Base-by-base conservation (phyloP, 2,329 filamentous ascomycete genomes). In the Aspergillus intermedius region DNA sequence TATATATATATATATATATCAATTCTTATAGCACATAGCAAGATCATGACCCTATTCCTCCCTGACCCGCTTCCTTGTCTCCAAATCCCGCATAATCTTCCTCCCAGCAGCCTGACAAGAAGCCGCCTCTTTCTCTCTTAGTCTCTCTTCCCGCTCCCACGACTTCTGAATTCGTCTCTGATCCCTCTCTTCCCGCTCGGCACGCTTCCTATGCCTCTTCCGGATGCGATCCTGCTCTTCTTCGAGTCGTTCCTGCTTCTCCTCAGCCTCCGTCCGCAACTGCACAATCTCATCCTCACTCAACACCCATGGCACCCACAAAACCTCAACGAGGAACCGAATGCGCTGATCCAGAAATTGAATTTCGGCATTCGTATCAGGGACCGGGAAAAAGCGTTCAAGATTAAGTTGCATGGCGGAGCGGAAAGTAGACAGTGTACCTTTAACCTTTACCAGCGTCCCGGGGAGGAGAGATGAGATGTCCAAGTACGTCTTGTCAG, bases 391-490 rank as follows among this genome's bases (percentile, higher is more conserved):
- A 6, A 80, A 69, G 3, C 78, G 72, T 58, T 82, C 78, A 22
- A 82, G 62, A 13, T 77, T 68, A 7, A 84, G 51, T 55, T 84
- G 80, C 51, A 75, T 74, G 10, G 62, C 59, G 4, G 65, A 63
- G 4, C 79, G 73, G 56, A 79, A 83, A 9, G 62, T 66, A 0
- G 71, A 71, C 8, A 84, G 68, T 0, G 75, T 79, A 23, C 80
- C 79, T 55, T 84, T 83, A 3, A 77, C 68, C 50, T 80, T 80
- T 2, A 82, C 61, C 5, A 79, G 68, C 0, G 70, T 70, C 3
- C 80, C 80, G 0, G 78, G 61, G 1, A 71, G 63, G 10, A 81
- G 71, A 0, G 65, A 47, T 1, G 72, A 49, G 12, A 79, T 66
- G 21, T 77, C 70, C 32, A 81, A 68, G 2, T 67, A 54, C 2